Base-by-base conservation (phyloP, 2,329 filamentous ascomycete genomes). In the Stagonosporopsis rhizophila region DNA sequence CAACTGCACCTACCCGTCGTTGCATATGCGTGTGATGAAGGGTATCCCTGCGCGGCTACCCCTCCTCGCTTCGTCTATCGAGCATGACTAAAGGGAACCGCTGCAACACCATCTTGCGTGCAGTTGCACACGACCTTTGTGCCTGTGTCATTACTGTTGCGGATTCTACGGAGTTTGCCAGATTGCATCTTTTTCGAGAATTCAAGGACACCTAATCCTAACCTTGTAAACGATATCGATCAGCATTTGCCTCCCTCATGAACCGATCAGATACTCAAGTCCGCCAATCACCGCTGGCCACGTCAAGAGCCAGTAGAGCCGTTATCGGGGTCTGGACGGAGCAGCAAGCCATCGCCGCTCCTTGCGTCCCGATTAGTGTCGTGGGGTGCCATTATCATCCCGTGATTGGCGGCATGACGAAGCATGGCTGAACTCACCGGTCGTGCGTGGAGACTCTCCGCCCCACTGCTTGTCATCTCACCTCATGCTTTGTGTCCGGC, bases 11-110 rank as follows among this genome's bases (percentile, higher is more conserved):
- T 62, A 71, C 71, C 73, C 73, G 73, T 64, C 58, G 61, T 57
- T 75, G 71, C 73, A 75, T 73, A 73, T 75, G 73, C 72, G 59
- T 73, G 72, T 72, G 66, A 73, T 71, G 61, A 61, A 67, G 66
- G 61, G 53, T 50, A 67, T 66, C 70, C 71, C 66, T 72, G 68
- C 57, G 40, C 56, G 27, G 59, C 47, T 50, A 28, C 41, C 67
- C 62, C 60, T 53, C 64, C 58, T 56, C 51, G 45, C 44, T 55
- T 30, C 28, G 48, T 35, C 47, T 39, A 53, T 59, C 57, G 52
- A 67, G 65, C 62, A 65, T 67, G 60, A 62, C 57, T 60, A 35
- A 56, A 58, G 57, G 39, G 52, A 65, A 66, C 42, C 62, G 54
- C 47, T 62, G 61, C 51, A 40, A 59, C 48, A 61, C 50, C 35